phyloP scores from a whole-genome alignment of 1,284 basidiomycete genomes.

The Ceratobasidium theobromae region DNA sequence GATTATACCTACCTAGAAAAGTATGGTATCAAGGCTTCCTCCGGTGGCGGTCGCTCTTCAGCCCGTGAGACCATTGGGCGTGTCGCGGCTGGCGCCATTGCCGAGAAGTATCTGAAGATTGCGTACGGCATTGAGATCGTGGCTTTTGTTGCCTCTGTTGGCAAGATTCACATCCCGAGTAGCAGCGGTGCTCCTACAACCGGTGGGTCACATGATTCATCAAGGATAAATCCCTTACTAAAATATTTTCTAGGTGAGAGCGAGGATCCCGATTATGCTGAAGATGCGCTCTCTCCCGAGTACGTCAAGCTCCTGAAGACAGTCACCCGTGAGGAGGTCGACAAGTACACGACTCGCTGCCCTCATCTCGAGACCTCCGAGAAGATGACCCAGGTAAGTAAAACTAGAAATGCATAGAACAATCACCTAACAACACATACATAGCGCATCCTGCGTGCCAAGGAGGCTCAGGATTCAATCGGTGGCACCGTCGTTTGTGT shows the following conservation, averaged over 20 bases:
- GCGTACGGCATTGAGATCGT: slow-evolving; percentile 94
- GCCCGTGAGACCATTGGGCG: slow-evolving; percentile 97
- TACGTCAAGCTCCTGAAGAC: slow-evolving; percentile 79
- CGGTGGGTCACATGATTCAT: slow-evolving; percentile 36
- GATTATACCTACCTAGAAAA: slow-evolving; percentile 99
- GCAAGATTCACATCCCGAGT: slow-evolving; percentile 81
- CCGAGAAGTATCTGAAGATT: slow-evolving; percentile 90
- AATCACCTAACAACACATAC: background rate
- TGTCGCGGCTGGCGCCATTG: slow-evolving; percentile 97
- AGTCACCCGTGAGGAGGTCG: slow-evolving; percentile 86
- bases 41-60: slow-evolving; percentile 90
- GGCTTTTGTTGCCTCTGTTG: slow-evolving; percentile 95
- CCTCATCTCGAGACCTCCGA: slow-evolving; percentile 87
- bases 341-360: slow-evolving; percentile 86
- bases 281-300: slow-evolving; percentile 81
- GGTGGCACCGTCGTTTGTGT: slow-evolving; percentile 98
- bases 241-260: slow-evolving; percentile 43
- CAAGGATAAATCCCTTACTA: background rate
- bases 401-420: background rate
- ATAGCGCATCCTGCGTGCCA: slow-evolving; percentile 91
- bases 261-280: slow-evolving; percentile 65
- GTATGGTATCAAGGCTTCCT: slow-evolving; percentile 96
- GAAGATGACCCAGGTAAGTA: slow-evolving; percentile 80
- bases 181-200: slow-evolving; percentile 46
- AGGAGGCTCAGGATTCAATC: slow-evolving; percentile 89